phyloP scores from a whole-genome alignment of 2,329 filamentous ascomycete genomes.

The Apiospora aurea region DNA sequence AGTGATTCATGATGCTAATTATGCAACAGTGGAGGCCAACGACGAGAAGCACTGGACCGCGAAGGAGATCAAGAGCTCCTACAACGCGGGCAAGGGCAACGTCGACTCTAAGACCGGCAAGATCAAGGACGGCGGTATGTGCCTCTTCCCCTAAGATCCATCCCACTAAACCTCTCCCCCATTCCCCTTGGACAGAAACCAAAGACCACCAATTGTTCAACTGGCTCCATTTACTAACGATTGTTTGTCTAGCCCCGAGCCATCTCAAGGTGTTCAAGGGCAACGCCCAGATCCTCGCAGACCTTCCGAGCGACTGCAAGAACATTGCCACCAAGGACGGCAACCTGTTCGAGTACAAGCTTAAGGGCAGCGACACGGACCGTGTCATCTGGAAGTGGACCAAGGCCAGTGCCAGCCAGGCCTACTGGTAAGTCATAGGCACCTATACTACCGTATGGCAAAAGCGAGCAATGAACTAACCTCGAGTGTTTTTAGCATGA shows the following conservation, averaged over 20 bases:
- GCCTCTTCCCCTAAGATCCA: not conserved
- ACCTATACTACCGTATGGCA: not conserved
- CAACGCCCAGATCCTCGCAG: not conserved
- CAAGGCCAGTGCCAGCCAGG: not conserved
- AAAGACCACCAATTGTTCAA: no score
- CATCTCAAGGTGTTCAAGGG: not conserved
- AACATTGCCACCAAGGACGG: not conserved
- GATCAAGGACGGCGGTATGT: not conserved
- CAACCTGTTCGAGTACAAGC: not conserved
- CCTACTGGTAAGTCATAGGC: not conserved
- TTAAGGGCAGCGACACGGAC: not conserved
- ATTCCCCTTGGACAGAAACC: no score
- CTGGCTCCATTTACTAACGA: not conserved
- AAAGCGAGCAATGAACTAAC: not conserved
- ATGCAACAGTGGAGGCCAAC: not conserved
- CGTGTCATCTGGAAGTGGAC: constrained; percentile 13
- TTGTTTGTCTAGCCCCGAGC: not conserved
- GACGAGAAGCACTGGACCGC: not conserved
- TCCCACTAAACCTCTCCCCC: no score
- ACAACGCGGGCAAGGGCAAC: not conserved
- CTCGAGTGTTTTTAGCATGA: not conserved
- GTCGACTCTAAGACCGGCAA: constrained; percentile 1
- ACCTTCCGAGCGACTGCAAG: not conserved
- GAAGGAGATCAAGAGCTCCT: not conserved
- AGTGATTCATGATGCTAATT: not conserved